Percentiles rank a stretch among this genome's conserved stretches.
phyloP scores from a whole-genome alignment of 1,284 basidiomycete species.

The Xerocomus subilludens region DNA sequence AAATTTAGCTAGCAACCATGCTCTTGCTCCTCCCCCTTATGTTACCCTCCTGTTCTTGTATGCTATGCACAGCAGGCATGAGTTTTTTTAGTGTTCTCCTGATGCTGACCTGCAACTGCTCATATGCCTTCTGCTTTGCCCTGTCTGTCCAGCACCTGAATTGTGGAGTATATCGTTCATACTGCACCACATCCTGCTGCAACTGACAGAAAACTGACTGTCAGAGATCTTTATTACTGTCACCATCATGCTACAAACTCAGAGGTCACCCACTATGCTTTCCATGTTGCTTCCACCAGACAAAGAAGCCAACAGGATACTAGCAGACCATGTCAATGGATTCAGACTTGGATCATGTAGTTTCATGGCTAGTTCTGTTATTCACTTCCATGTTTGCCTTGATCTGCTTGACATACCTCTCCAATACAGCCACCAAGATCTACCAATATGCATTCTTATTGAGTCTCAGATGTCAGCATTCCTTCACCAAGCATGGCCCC shows the following conservation, averaged over 20 bases:
- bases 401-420: slow-evolving; percentile 21
- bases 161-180: background rate
- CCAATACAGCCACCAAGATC: slow-evolving; percentile 34
- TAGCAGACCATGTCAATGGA: accelerated
- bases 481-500: slow-evolving; percentile 3
- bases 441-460: slow-evolving; percentile 8
- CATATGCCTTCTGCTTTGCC: slow-evolving; percentile 21
- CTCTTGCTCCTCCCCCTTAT: slow-evolving; percentile 33
- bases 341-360: accelerated
- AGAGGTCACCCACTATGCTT: slow-evolving; percentile 16
- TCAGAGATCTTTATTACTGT: slow-evolving; percentile 17
- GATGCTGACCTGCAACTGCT: slow-evolving; percentile 22
- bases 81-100: slow-evolving; percentile 19
- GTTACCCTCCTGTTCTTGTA: slow-evolving; percentile 19
- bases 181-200: background rate
- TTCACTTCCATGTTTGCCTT: slow-evolving; percentile 10
- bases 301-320: slow-evolving; percentile 4
- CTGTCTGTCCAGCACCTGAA: background rate
- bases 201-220: slow-evolving; percentile 31
- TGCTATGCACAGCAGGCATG: slow-evolving; percentile 20
- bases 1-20: slow-evolving; percentile 1
- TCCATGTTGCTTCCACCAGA: slow-evolving; percentile 24
- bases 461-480: slow-evolving; percentile 3
- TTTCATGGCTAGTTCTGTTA: background rate
- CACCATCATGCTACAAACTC: background rate